These are phyloP conservation scores for Tylopilus sp. DNA, from an alignment of 768 basidiomycete species.

Conservation along the genomic window DNA sequence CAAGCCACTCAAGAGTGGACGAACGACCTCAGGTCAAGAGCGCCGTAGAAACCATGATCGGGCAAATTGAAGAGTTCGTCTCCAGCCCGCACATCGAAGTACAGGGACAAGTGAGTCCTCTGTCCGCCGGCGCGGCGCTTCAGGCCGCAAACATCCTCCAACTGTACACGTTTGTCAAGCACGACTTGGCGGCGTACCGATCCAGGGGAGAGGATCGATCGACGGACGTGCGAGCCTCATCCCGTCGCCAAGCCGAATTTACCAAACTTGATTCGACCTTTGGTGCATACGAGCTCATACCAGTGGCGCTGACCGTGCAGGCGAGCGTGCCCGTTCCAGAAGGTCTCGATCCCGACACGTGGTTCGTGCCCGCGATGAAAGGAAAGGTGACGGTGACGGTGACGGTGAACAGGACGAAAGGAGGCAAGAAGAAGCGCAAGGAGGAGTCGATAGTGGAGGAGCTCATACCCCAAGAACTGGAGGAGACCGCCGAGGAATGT, in stretches of 20 bases:
- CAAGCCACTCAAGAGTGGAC: slow-evolving; percentile 77
- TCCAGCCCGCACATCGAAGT: slow-evolving; percentile 76
- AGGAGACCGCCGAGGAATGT: slow-evolving; percentile 57
- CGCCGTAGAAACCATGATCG: slow-evolving; percentile 59
- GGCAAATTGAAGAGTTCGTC: slow-evolving; percentile 56
- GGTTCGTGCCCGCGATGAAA: slow-evolving; percentile 71
- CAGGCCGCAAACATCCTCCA: slow-evolving; percentile 82
- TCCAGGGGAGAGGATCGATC: slow-evolving; percentile 38
- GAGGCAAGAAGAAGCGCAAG: slow-evolving; percentile 47
- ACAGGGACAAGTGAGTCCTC: slow-evolving; percentile 75
- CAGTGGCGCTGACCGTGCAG: slow-evolving; percentile 80
- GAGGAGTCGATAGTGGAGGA: slow-evolving; percentile 24
- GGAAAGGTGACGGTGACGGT: slow-evolving; percentile 45
- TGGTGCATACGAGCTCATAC: slow-evolving; percentile 84
- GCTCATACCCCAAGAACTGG: slow-evolving; percentile 39
- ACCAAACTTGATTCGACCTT: slow-evolving; percentile 82
- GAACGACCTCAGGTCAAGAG: slow-evolving; percentile 61
- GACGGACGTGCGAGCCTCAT: slow-evolving; percentile 37
- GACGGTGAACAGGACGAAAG: slow-evolving; percentile 30
- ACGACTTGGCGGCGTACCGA: slow-evolving; percentile 60
- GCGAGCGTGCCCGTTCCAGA: slow-evolving; percentile 77
- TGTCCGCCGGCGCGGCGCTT: not conserved
- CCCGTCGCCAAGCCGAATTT: slow-evolving; percentile 45
- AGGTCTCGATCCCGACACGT: slow-evolving; percentile 79
- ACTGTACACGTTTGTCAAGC: slow-evolving; percentile 70